Base-by-base conservation (phyloP, 352 stramenopile species). In the Albugo laibachii region DNA sequence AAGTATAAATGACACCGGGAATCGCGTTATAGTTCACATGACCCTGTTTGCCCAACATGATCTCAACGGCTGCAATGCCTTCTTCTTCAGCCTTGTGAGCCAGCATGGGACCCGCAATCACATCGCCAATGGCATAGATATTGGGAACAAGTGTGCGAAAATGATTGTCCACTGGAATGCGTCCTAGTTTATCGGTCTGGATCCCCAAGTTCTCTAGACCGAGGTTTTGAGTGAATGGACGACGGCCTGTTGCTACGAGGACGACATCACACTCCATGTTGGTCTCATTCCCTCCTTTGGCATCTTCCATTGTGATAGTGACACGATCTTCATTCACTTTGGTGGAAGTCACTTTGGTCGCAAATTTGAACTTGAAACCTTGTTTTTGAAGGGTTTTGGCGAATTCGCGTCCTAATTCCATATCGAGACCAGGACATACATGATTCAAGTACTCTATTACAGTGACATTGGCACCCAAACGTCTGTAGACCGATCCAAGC, bases 11-110 rank as follows among this genome's bases (percentile, higher is more conserved):
- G 18, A 99, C 95, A 48, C 93, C 88, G 18, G 95, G 95, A 65
- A 99, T 98, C 20, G 88, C 92, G 66, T 97, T 85, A 66, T 99
- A 99, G 69, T 99, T 99, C 39, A 99, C 92, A 67, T 99, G 94
- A 53, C 94, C 94, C 52, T 95, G 86, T 59, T 89, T 93, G 58
- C 94, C 95, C 16, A 91, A 89, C 59, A 99, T 97, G 46, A 73
- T 96, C 71, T 99, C 95, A 13, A 95, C 92, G 48, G 77, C 92
- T n/a, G 93, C 93, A 58, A 98, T 96, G 20, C 94, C 95, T 61
- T 99, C 95, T 57, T 99, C 95, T 69, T 99, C 95, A 21, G 95
- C 95, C 76, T 99, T 99, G 86, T 99, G 95, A 14, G 95, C 94
- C 36, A 99, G 75, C 95, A 99, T 99, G 11, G 95, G 89, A 40